Conservation (phyloP, 257 asterid species). For the Asclepias syriaca region DNA sequence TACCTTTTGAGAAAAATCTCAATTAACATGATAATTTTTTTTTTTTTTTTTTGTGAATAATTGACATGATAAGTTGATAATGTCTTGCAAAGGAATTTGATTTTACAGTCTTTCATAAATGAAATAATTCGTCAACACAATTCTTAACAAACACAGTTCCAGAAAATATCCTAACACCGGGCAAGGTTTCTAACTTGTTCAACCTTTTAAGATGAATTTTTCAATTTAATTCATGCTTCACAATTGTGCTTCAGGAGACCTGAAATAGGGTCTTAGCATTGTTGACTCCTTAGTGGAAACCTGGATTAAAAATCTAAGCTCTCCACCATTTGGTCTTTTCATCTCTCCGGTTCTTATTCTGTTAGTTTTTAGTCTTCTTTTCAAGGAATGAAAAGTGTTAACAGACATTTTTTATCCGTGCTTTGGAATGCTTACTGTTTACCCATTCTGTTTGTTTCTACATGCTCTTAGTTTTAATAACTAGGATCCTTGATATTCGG, state of each 20-base stretch:
- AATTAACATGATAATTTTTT: background rate
- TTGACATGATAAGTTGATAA: background rate
- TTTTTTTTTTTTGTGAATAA: no score
- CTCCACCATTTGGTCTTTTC: background rate
- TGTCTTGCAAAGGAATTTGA: background rate
- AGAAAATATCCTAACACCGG: background rate
- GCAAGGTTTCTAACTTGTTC: background rate
- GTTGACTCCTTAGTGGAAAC: background rate
- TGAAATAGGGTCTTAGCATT: background rate
- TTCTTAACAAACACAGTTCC: background rate
- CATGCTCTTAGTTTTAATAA: background rate
- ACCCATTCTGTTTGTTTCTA: background rate
- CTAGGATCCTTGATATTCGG: constrained; percentile 1
- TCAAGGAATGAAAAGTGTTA: background rate
- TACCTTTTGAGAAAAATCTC: background rate
- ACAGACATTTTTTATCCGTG: background rate
- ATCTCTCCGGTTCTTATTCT: background rate
- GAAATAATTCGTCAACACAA: background rate
- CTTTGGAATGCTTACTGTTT: background rate
- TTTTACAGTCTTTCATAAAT: background rate
- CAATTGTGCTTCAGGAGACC: background rate
- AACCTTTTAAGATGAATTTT: background rate
- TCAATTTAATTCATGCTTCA: background rate
- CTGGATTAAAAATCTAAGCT: background rate
- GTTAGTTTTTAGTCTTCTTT: background rate